Conservation (phyloP, 2,329 filamentous ascomycete genomes). For the Cladosporium sp. region DNA sequence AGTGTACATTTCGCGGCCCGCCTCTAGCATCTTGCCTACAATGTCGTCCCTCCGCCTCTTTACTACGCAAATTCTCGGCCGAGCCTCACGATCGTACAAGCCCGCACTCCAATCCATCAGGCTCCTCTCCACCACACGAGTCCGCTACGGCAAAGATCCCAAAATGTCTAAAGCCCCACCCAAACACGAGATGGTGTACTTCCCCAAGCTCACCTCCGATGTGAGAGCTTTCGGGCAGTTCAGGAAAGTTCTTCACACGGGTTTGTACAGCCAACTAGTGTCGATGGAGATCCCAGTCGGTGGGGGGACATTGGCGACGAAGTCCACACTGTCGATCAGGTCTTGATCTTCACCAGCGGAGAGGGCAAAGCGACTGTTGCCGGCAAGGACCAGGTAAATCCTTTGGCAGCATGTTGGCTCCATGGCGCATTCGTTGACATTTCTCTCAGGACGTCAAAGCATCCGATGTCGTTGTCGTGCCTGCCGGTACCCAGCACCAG, state of each 20-base stretch:
- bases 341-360: constrained; percentile 58
- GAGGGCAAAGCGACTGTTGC: constrained; percentile 52
- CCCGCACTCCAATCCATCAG: not conserved
- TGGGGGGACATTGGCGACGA: constrained; percentile 63
- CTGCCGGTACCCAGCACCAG: constrained; percentile 60
- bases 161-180: constrained; percentile 28
- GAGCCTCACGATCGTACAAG: not conserved
- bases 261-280: constrained; percentile 57
- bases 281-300: constrained; percentile 59
- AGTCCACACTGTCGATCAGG: constrained; percentile 60
- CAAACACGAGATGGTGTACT: constrained; percentile 53
- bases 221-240: constrained; percentile 54
- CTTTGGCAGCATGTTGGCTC: not conserved
- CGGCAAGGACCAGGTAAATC: constrained; percentile 48
- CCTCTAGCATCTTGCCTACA: not conserved
- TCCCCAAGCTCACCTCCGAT: constrained; percentile 49
- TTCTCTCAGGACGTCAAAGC: constrained; percentile 41
- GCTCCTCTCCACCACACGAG: constrained; percentile 20
- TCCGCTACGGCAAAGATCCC: constrained; percentile 28
- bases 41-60: not conserved
- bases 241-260: constrained; percentile 56
- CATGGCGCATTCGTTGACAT: not conserved
- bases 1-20: not conserved
- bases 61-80: not conserved
- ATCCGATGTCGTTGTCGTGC: constrained; percentile 55